Base-by-base conservation (phyloP, 2,329 filamentous ascomycete genomes). In the Didymella lethalis region DNA sequence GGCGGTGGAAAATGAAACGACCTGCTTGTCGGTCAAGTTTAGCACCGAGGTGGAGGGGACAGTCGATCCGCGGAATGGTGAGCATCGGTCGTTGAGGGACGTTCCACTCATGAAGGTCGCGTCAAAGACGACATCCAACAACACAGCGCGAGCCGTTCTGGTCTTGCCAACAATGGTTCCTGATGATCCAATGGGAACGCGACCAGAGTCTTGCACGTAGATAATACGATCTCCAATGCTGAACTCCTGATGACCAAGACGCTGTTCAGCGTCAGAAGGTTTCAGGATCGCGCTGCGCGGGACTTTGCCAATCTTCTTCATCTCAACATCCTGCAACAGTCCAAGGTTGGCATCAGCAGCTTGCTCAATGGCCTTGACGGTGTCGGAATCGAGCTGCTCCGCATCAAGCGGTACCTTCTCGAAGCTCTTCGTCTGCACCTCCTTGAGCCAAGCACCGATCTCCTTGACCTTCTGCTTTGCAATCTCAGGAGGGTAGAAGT, bases 141-240 rank as follows among this genome's bases (percentile, higher is more conserved):
- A 84, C 46, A 91, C 86, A 26, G 89, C 90, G 55, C 91, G 90
- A 20, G 93, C 85, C 29, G 93, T 97, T 55, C 92, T 90, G 61
- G 93, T 97, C 73, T 97, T 90, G 34, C 95, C 95, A 56, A 96
- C 90, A n/a, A 99, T 92, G 1, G 95, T 98, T 69, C 96, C 95
- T 53, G 90, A 88, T 52, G 91, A 91, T 34, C 91, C 93, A 69
- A 99, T 96, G 1, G 95, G 95, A 1, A 99, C 94, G 73, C 97
- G 94, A 65, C 95, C 95, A 54, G 93, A 92, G 66, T 94, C 91
- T 69, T 93, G 90, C 8, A 93, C 92, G 75, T 97, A 99, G 40
- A 96, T 91, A 25, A 99, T 87, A 23, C 96, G 90, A 77, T 99
- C 93, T 53, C 95, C 95, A 31, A 99, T 85, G 54, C 79, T 78